phyloP scores from a whole-genome alignment of 176 grass and related monocot genomes.

The Dactylis glomerata region DNA sequence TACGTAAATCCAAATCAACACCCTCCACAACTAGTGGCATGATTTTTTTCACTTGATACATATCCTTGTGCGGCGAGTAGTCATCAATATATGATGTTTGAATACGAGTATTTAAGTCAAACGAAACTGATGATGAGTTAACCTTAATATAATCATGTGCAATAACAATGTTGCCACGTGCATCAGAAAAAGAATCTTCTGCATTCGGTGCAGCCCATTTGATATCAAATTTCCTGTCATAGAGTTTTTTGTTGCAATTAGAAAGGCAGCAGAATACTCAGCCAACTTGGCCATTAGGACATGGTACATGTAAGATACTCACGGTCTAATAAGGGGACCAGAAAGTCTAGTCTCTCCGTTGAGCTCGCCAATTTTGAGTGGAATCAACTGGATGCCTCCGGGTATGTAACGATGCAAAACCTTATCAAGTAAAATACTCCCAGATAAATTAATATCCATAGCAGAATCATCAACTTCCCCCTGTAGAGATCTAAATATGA shows the following conservation, averaged over 20 bases:
- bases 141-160: conserved; percentile 80
- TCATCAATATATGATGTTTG: conserved; percentile 90
- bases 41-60: conserved; percentile 50
- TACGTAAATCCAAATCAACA: conserved; percentile 90
- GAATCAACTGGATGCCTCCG: conserved; percentile 68
- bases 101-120: conserved; percentile 81
- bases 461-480: conserved; percentile 87
- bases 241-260: background rate
- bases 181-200: conserved; percentile 96
- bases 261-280: conserved; percentile 9
- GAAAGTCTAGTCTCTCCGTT: conserved; percentile 99
- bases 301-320: conserved; percentile 43
- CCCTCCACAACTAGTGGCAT: conserved; percentile 80
- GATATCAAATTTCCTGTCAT: conserved; percentile 95
- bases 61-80: conserved; percentile 47
- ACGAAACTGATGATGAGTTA: conserved; percentile 90
- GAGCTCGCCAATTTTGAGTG: conserved; percentile 88
- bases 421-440: conserved; percentile 92
- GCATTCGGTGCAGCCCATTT: conserved; percentile 98
- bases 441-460: conserved; percentile 97
- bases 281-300: background rate
- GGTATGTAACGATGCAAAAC: conserved; percentile 78
- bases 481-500: conserved; percentile 48
- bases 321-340: conserved; percentile 86
- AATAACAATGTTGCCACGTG: conserved; percentile 88